Conservation (phyloP, 495 filamentous ascomycete species). For the Neurospora pannonica region DNA sequence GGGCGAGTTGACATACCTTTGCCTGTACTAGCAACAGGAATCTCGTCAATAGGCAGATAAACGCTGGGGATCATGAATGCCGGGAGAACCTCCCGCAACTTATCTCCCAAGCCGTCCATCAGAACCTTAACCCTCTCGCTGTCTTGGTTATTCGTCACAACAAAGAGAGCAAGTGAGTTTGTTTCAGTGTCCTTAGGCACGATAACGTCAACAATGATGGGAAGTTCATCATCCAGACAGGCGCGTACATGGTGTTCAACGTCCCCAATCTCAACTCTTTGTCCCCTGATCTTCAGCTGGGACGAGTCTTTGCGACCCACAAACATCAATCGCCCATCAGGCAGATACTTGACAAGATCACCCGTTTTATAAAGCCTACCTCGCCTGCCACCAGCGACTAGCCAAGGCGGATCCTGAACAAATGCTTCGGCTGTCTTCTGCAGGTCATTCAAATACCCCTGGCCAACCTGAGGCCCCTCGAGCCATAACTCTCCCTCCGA, state of each 20-base stretch:
- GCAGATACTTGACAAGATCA: conserved; percentile 46
- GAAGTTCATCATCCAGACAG: not conserved
- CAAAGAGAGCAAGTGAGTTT: not conserved
- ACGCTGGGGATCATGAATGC: not conserved
- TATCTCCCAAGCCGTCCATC: not conserved
- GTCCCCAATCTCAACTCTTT: conserved; percentile 36
- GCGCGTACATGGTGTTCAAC: conserved; percentile 40
- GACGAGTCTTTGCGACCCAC: conserved; percentile 27
- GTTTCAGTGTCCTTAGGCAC: not conserved
- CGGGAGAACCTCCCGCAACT: not conserved
- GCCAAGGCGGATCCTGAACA: conserved; percentile 15
- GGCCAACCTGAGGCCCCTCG: conserved; percentile 40
- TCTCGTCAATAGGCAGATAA: not conserved
- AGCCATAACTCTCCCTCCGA: conserved; percentile 71
- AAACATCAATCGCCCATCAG: conserved; percentile 41
- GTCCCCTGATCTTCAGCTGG: conserved; percentile 32
- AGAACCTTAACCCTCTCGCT: not conserved
- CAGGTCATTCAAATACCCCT: conserved; percentile 64
- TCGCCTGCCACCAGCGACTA: not conserved
- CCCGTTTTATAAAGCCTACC: conserved; percentile 49
- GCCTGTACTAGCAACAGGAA: not conserved
- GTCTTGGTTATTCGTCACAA: not conserved
- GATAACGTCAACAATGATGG: not conserved
- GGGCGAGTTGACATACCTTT: not conserved
- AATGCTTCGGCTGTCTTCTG: conserved; percentile 49